Evolutionary conservation across 345 rosid species (phyloP), one percentile per base, ranked within the genome.

Genomic region (Eutrema japonicum): DNA sequence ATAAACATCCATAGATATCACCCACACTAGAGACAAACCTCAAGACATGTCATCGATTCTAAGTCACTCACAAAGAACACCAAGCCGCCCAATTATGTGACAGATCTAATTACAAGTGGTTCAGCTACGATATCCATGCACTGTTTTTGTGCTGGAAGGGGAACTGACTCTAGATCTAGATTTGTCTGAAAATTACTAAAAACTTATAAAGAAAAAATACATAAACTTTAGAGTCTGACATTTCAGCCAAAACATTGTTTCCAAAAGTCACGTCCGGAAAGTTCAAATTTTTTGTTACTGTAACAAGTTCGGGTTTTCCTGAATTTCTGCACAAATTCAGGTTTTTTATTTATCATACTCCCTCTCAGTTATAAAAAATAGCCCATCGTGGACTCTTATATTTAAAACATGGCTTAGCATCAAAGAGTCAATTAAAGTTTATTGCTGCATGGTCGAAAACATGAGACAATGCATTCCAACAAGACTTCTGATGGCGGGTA

Each of bases 1-100:
- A 64, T 71, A 64, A 64, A 33, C 32, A 64, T n/a, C 61, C 26
- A 56, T n/a, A 48, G 64, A 64, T 48, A 69, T 54, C 22, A 45
- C 29, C 69, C 49, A 60, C 49, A 4, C 43, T 58, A 32, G 22
- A 57, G 57, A 47, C 37, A 70, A 32, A n/a, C 51, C 50, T 22
- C 59, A 66, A 66, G 46, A 47, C 33, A 47, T 27, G 27, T n/a
- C 45, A 43, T 26, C 45, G 68, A 43, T 59, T 45, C 59, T 4
- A 62, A 52, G 41, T 46, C 57, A 54, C 51, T 76, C 46, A 63
- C 60, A 37, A 47, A 54, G 18, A 53, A 36, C 26, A 53, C 27
- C 26, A 54, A 69, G 29, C 53, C 37, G 36, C 8, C 51, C 33
- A 33, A 35, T 60, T 35, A 41, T 35, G 10, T 8, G 46, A 18